A percentile compares a stretch with the other conserved stretches of the same genome.
phyloP scores from a whole-genome alignment of 345 rosid genomes.

The Eucalyptus curtisii region DNA sequence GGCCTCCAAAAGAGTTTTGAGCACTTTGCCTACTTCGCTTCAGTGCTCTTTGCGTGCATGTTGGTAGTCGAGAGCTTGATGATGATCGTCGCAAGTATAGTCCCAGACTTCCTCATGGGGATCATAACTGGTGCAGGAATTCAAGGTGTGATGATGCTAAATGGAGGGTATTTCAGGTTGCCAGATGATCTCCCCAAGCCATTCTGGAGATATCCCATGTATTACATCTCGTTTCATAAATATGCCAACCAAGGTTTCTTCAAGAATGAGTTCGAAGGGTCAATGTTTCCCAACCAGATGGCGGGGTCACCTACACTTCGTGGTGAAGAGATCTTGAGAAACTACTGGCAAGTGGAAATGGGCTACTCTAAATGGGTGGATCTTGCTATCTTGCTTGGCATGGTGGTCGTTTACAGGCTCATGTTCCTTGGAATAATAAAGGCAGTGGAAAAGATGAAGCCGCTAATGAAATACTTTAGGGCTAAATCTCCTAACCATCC shows the following conservation, averaged over 20 bases:
- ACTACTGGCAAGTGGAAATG: background rate
- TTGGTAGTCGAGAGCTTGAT: background rate
- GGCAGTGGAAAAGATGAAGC: background rate
- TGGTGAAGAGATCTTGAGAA: slow-evolving; percentile 10
- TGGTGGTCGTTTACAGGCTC: background rate
- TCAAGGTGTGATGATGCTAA: background rate
- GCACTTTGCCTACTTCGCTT: slow-evolving; percentile 23
- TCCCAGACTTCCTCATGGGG: background rate
- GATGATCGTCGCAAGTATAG: background rate
- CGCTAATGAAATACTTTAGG: background rate
- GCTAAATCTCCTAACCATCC: background rate
- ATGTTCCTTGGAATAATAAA: background rate
- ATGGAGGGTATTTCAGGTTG: background rate
- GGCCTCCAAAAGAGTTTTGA: background rate
- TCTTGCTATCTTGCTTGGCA: background rate
- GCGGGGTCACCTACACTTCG: background rate
- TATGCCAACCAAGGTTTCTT: slow-evolving; percentile 15
- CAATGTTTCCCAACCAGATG: background rate
- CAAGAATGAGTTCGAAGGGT: slow-evolving; percentile 18
- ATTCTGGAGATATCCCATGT: background rate
- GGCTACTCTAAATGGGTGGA: background rate
- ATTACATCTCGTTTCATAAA: slow-evolving; percentile 21
- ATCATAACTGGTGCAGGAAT: background rate
- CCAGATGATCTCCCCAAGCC: background rate
- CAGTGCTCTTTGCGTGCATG: slow-evolving; percentile 12